phyloP scores from a whole-genome alignment of 257 asterid species.

The Leonotis leonurus region DNA sequence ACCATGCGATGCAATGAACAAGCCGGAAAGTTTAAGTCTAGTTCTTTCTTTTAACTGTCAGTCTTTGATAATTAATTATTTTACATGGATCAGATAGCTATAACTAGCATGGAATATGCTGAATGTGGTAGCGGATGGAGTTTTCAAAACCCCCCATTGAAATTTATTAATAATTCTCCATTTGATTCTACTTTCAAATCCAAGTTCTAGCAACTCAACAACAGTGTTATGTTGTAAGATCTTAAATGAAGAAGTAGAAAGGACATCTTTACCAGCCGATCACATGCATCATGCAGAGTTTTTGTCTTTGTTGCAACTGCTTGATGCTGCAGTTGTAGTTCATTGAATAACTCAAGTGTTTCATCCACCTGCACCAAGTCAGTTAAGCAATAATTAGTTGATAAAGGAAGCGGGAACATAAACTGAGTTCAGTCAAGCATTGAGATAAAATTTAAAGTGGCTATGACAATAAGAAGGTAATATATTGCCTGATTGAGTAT shows the following conservation, averaged over 20 bases:
- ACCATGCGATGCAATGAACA: conserved; percentile 5
- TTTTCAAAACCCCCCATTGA: background rate
- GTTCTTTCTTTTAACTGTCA: background rate
- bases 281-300: conserved; percentile 98
- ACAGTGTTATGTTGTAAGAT: background rate
- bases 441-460: background rate
- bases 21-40: background rate
- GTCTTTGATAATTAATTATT: conserved; percentile 6
- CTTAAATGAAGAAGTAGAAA: background rate
- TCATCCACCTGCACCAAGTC: conserved; percentile 76
- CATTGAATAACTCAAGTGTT: conserved; percentile 87
- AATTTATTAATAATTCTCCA: background rate
- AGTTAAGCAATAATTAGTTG: conserved; percentile 17
- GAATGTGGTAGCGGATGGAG: background rate
- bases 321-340: conserved; percentile 89
- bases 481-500: conserved; percentile 73
- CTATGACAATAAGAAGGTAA: background rate
- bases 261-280: conserved; percentile 69
- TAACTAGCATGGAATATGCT: conserved; percentile 6
- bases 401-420: conserved; percentile 5
- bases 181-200: conserved; percentile 6
- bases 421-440: conserved; percentile 1
- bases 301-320: conserved; percentile 95
- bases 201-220: conserved; percentile 6
- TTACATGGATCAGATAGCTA: background rate